Conservation (phyloP, 345 rosid genomes). For the Tarenaya hassleriana region DNA sequence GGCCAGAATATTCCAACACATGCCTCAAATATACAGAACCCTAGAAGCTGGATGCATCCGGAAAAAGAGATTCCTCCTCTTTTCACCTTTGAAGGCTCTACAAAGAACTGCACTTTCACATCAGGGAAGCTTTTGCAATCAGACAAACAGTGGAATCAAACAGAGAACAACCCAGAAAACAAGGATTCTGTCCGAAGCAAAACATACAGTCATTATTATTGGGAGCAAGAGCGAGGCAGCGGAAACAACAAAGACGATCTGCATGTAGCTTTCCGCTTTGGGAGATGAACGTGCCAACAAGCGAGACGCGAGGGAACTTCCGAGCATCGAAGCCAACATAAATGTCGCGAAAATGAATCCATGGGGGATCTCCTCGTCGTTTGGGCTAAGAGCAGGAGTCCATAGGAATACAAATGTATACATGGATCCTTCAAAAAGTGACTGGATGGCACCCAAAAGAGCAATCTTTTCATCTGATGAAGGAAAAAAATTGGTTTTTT, state of each 20-base stretch:
- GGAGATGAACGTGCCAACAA: slow-evolving; percentile 65
- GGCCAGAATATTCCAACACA: slow-evolving; percentile 98
- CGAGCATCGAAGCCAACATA: slow-evolving; percentile 97
- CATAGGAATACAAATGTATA: slow-evolving; percentile 97
- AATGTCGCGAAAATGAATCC: slow-evolving; percentile 96
- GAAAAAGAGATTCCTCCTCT: slow-evolving; percentile 69
- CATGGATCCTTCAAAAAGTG: slow-evolving; percentile 97
- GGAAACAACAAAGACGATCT: slow-evolving; percentile 67
- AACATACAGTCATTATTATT: slow-evolving; percentile 60
- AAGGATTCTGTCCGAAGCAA: neutral
- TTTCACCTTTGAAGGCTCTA: slow-evolving; percentile 55
- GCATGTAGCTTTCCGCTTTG: slow-evolving; percentile 90
- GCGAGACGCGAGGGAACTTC: slow-evolving; percentile 93
- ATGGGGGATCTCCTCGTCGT: slow-evolving; percentile 86
- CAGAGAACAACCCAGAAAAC: slow-evolving; percentile 2
- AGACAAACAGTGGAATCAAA: neutral
- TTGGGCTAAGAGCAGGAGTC: slow-evolving; percentile 95
- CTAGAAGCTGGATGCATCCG: slow-evolving; percentile 69
- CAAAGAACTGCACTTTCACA: slow-evolving; percentile 47
- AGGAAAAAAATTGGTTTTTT: neutral
- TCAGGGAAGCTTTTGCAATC: slow-evolving; percentile 10
- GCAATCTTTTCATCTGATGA: slow-evolving; percentile 88
- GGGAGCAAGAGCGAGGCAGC: slow-evolving; percentile 76
- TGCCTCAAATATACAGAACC: slow-evolving; percentile 86
- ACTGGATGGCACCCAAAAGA: slow-evolving; percentile 90